Conservation (phyloP, 768 basidiomycete species). For the Arthromyces matolae region DNA sequence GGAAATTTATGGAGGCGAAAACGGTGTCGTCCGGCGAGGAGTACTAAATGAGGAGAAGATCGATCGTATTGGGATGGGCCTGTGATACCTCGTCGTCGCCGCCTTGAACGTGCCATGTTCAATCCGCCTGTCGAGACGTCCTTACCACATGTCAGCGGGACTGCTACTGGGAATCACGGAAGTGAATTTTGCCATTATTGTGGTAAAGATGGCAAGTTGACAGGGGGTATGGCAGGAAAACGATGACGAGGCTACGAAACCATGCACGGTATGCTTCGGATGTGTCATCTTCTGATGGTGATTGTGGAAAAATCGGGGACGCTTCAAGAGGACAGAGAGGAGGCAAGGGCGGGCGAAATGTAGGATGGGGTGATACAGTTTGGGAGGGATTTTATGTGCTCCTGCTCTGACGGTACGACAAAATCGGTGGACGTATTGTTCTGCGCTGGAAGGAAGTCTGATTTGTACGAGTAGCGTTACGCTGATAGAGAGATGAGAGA, state of each 20-base stretch:
- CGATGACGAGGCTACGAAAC: background rate
- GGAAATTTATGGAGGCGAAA: too few relatives aligned
- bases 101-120: background rate
- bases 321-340: too few relatives aligned
- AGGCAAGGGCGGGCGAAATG: too few relatives aligned
- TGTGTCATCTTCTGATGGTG: too few relatives aligned
- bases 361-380: too few relatives aligned
- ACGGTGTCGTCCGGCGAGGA: too few relatives aligned
- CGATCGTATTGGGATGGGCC: too few relatives aligned
- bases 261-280: slow-evolving; percentile 1
- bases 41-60: too few relatives aligned
- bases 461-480: slow-evolving; percentile 60
- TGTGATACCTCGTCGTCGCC: too few relatives aligned
- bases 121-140: background rate
- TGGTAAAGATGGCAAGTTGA: background rate
- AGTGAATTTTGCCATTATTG: background rate
- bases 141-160: background rate
- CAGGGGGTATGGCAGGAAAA: background rate
- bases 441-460: slow-evolving; percentile 63
- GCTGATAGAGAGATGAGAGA: slow-evolving; percentile 19
- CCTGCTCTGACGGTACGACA: slow-evolving; percentile 81
- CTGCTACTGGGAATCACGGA: background rate
- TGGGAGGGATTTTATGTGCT: too few relatives aligned
- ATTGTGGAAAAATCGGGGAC: too few relatives aligned
- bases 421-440: slow-evolving; percentile 78